Base-by-base conservation (phyloP, 257 asterid species). In the Salvia miltiorrhiza region DNA sequence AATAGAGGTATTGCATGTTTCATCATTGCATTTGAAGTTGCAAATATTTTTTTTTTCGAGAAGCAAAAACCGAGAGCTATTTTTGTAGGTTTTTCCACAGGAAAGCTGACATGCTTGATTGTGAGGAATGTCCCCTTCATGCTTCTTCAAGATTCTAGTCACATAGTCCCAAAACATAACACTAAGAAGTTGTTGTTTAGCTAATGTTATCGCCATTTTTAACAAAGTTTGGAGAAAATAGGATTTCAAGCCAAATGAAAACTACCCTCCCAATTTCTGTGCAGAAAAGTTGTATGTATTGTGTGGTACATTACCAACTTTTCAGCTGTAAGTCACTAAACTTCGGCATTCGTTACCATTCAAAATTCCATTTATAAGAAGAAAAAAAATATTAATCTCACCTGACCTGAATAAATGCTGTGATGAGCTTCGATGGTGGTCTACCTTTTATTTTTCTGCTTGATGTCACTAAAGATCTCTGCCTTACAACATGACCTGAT, bases 1-100 rank as follows among this genome's bases (percentile, higher is more conserved):
- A 81, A 63, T 70, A 86, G 89, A 81, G 92, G 92, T 86, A 83
- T 30, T 66, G 4, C 30, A 28, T 61, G 21, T 62, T 60, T 61
- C 62, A 21, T 67, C 41, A 52, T 72, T 48, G 53, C 33, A 4
- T 49, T 65, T 4, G 40, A 52, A 61, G 23, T 32, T 61, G 28
- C 48, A 21, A 19, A 68, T 32, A 16, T 3, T 10, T 20, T 70
- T 60, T 9, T 63, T 30, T 53, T 68, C 35, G 21, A 43, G 71
- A 73, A 43, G 69, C 35, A 21, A 67, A 65, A 7, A 19, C 20
- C 13, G 50, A 53, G 59, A 26, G 52, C 20, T 12, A 7, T 65
- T 10, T 23, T 65, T 26, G n/a, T 65, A 9, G 39, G 20, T 16
- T 63, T 63, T 53, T 68, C 47, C 24, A 11, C 9, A 39, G 64